Base-by-base conservation (phyloP, 805 yeast species). In the baker's yeast (Saccharomyces cerevisiae) region DNA sequence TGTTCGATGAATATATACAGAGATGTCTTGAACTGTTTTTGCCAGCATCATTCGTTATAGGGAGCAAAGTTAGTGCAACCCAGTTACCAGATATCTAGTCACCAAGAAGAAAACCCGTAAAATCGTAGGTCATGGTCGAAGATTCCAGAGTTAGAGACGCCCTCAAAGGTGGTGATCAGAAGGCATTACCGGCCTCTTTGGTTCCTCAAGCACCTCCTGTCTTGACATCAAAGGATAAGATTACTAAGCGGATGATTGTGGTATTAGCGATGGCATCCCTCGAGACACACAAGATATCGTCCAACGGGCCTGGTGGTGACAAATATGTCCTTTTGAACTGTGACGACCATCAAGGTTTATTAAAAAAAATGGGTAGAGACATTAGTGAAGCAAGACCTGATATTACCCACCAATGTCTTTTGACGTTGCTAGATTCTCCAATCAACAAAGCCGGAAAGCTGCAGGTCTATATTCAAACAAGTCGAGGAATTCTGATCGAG, bases 321-420 rank as follows among this genome's bases (percentile, higher is more conserved):
- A 89, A 94, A 70, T 94, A 85, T 67, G 97, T 96, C 0, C 74
- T 94, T 57, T 78, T 94, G 66, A 94, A 94, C 75, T 94, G 99
- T 77, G 99, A 94, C 71, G 99, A 94, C 70, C 99, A 94, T 70
- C 99, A 94, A 74, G 97, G 97, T 14, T 76, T 92, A 51, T 76
- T 94, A 64, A 86, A 92, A 70, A 92, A 90, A 69, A 89, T 92
- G 96, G 96, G 96, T 52, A 82, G 98, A 68, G 98, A 94, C 68
- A 92, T 94, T 59, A 89, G 96, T 50, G 99, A 94, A 68, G 98
- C 97, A 6, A 83, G 99, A 71, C 99, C 99, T n/a, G 99, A 94
- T 71, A 94, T 94, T 65, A 94, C 99, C 47, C 99, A 94, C 70
- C 99, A 92, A 73, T 94, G 99, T 77, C 80, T 94, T 46, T 78